A percentile compares a stretch with the other conserved stretches of the same genome.
Evolutionary conservation across 2,329 filamentous ascomycete genomes (phyloP).

Genomic region (Xylogone sp.): DNA sequence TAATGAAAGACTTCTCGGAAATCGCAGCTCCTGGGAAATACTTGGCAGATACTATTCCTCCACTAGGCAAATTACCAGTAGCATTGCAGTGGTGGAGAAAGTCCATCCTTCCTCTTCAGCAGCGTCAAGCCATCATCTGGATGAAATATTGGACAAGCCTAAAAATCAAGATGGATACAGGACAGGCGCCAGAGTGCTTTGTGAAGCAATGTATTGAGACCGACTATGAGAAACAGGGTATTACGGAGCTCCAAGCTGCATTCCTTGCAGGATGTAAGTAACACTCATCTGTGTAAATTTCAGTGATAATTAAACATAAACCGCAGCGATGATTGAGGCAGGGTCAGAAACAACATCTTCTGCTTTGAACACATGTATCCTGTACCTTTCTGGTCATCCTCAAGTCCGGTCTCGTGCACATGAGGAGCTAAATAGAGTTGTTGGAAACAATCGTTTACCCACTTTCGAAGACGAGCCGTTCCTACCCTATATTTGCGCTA

Average conservation of each 20-base stretch:
- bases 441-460: conserved; percentile 42
- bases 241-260: conserved; percentile 34
- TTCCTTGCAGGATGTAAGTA: conserved; percentile 27
- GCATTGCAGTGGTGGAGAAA: conserved; percentile 10
- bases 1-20: conserved; percentile 14
- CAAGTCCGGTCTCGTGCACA: conserved; percentile 40
- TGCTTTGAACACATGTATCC: conserved; percentile 7
- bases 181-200: conserved; percentile 35
- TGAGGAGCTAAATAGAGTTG: conserved; percentile 41
- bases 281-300: conserved; percentile 20
- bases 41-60: conserved; percentile 29
- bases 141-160: conserved; percentile 36
- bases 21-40: conserved; percentile 33
- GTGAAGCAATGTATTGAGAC: conserved; percentile 36
- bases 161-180: conserved; percentile 22
- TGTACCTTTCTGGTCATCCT: conserved; percentile 3
- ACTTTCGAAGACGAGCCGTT: conserved; percentile 37
- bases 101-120: background rate
- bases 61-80: conserved; percentile 22
- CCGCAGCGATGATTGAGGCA: conserved; percentile 32
- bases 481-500: conserved; percentile 38
- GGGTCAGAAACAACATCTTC: conserved; percentile 29
- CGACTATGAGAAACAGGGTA: conserved; percentile 28
- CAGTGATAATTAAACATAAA: conserved; percentile 26
- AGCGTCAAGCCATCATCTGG: conserved; percentile 18